phyloP scores from a whole-genome alignment of 2,329 filamentous ascomycete species.

The Claviceps fusiformis region DNA sequence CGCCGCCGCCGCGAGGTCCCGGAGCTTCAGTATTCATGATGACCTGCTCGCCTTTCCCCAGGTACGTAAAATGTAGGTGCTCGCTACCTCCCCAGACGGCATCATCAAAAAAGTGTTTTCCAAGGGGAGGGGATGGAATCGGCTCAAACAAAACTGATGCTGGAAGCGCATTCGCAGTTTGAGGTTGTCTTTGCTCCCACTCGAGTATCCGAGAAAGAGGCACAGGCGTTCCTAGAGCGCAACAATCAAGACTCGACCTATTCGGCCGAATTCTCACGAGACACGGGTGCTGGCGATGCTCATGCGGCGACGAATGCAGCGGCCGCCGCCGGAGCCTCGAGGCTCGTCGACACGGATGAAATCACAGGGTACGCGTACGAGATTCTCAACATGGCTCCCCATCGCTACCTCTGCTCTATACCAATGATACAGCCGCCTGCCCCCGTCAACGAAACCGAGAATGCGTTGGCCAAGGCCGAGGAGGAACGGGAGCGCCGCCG shows the following conservation, averaged over 20 bases:
- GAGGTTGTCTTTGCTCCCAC: conserved; percentile 64
- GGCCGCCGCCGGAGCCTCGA: conserved; percentile 7
- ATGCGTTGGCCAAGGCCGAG: conserved; percentile 54
- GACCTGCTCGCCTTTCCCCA: conserved; percentile 79
- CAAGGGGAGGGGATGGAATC: no score
- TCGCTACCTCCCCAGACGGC: not conserved
- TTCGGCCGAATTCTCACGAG: conserved; percentile 25
- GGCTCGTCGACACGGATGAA: conserved; percentile 20
- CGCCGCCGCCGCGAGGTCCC: conserved; percentile 30
- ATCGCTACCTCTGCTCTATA: conserved; percentile 73
- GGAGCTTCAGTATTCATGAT: conserved; percentile 71
- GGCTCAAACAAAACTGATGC: not conserved
- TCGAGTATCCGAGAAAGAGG: conserved; percentile 59
- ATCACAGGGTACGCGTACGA: conserved; percentile 39
- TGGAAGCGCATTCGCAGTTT: conserved; percentile 39
- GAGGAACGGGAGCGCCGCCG: conserved; percentile 68
- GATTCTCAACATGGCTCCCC: conserved; percentile 55
- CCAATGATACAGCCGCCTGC: conserved; percentile 50
- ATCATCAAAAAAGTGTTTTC: no score
- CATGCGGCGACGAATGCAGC: not conserved
- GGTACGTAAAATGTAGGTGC: conserved; percentile 32
- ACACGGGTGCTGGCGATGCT: conserved; percentile 20
- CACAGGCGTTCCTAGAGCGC: conserved; percentile 43
- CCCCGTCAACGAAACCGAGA: conserved; percentile 50
- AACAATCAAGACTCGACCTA: conserved; percentile 22